These are phyloP conservation scores for Ceratocystiopsis sp. DNA, from an alignment of 2,329 filamentous ascomycete species.

Conservation along the genomic window DNA sequence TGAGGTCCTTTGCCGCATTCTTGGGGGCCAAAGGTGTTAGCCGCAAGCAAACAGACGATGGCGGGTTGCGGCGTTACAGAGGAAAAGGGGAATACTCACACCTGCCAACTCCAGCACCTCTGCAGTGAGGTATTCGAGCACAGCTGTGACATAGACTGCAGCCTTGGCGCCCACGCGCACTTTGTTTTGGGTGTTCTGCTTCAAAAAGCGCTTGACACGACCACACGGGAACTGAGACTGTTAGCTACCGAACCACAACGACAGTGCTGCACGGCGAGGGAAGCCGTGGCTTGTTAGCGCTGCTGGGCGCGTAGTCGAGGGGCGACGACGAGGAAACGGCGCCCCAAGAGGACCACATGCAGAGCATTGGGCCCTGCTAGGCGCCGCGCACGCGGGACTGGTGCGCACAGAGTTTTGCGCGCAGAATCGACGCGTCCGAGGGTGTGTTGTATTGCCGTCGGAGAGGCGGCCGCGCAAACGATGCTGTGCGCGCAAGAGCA, in stretches of 20 bases:
- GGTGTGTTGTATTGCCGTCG: background rate
- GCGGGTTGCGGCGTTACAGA: no score
- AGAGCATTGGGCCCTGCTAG: no score
- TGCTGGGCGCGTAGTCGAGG: no score
- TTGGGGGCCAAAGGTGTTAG: slow-evolving; percentile 14
- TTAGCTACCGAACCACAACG: no score
- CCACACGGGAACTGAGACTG: slow-evolving; percentile 77
- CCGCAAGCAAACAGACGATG: background rate
- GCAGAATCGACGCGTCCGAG: no score
- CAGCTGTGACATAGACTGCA: slow-evolving; percentile 93
- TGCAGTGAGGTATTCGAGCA: slow-evolving; percentile 93
- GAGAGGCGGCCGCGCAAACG: no score
- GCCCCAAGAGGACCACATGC: no score
- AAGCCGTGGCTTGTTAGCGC: no score
- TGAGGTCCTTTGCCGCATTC: slow-evolving; percentile 98
- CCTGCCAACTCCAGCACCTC: slow-evolving; percentile 96
- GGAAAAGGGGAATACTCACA: slow-evolving; percentile 30
- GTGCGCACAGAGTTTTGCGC: no score
- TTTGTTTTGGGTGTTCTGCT: slow-evolving; percentile 98
- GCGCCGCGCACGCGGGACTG: no score
- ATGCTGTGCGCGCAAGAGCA: slow-evolving; percentile 5
- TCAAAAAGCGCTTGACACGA: slow-evolving; percentile 99
- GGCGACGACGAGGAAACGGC: no score
- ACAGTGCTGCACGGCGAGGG: no score
- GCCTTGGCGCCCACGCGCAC: slow-evolving; percentile 99